Conservation (phyloP, 371 early-diverging fungal genomes). For the Syncephalastrum contaminatum region DNA sequence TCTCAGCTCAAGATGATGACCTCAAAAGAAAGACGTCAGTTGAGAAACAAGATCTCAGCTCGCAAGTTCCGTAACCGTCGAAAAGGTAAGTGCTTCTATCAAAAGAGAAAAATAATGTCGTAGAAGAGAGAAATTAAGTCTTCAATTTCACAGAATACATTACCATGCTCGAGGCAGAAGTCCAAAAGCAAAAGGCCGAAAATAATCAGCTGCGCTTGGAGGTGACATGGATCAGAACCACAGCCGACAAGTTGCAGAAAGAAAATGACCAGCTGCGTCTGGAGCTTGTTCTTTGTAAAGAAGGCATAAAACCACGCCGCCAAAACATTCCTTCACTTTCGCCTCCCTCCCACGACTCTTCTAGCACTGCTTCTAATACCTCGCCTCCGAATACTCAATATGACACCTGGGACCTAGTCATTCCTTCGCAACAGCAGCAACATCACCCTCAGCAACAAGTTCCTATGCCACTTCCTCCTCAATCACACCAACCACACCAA, state of each 20-base stretch:
- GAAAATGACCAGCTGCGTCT: slow-evolving; percentile 37
- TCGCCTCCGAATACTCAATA: slow-evolving; percentile 1
- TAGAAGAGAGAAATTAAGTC: slow-evolving; percentile 3
- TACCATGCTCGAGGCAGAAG: slow-evolving; percentile 61
- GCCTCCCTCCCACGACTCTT: not conserved
- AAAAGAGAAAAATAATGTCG: not conserved
- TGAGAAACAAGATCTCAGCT: slow-evolving; percentile 90
- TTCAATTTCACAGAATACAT: slow-evolving; percentile 66
- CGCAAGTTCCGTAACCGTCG: slow-evolving; percentile 85
- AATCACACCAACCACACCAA: slow-evolving; percentile 3
- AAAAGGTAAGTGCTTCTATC: slow-evolving; percentile 62
- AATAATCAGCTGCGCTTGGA: slow-evolving; percentile 57
- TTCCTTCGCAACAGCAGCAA: not conserved
- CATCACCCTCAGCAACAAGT: slow-evolving; percentile 1
- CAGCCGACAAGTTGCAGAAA: slow-evolving; percentile 29
- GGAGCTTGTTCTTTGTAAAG: slow-evolving; percentile 24
- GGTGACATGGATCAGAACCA: slow-evolving; percentile 35
- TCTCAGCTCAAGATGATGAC: slow-evolving; percentile 60
- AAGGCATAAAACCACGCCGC: slow-evolving; percentile 13
- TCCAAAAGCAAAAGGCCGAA: slow-evolving; percentile 49
- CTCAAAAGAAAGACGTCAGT: slow-evolving; percentile 84
- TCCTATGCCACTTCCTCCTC: not conserved
- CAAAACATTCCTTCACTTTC: not conserved
- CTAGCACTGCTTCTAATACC: slow-evolving; percentile 5
- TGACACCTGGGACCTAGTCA: not conserved